Conservation (phyloP, 208 protist genomes). For the Wallacemonas rigidus region DNA sequence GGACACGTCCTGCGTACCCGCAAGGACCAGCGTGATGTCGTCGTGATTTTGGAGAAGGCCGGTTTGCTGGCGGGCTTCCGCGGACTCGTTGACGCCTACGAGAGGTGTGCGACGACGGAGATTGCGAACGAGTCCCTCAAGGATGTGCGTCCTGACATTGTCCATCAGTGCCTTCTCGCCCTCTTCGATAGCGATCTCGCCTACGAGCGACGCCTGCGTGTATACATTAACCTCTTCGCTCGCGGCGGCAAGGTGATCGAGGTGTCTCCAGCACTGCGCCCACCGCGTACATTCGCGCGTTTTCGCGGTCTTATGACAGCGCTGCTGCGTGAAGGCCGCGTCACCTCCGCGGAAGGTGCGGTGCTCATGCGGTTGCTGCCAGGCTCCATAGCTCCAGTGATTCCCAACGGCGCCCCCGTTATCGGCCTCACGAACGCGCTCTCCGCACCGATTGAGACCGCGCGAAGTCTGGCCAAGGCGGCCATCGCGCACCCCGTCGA, state of each 20-base stretch:
- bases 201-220: slow-evolving; percentile 65
- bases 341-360: slow-evolving; percentile 63
- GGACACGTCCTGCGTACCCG: not conserved
- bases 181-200: slow-evolving; percentile 89
- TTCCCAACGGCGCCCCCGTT: slow-evolving; percentile 81
- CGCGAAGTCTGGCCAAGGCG: slow-evolving; percentile 34
- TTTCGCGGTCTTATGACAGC: slow-evolving; percentile 84
- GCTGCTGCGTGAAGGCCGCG: slow-evolving; percentile 77
- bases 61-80: slow-evolving; percentile 76
- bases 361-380: slow-evolving; percentile 80
- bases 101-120: slow-evolving; percentile 77
- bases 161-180: slow-evolving; percentile 92
- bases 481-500: slow-evolving; percentile 45
- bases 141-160: slow-evolving; percentile 88
- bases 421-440: slow-evolving; percentile 74
- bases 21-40: slow-evolving; percentile 46
- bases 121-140: slow-evolving; percentile 72
- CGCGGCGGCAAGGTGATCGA: slow-evolving; percentile 80
- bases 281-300: slow-evolving; percentile 86
- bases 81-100: slow-evolving; percentile 84
- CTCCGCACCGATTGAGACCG: slow-evolving; percentile 53
- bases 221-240: slow-evolving; percentile 83
- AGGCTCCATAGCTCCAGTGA: slow-evolving; percentile 79
- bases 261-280: slow-evolving; percentile 81
- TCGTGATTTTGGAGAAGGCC: slow-evolving; percentile 88